Percentiles rank a stretch among this genome's conserved stretches.
These are phyloP conservation scores for Morella rubra DNA, from an alignment of 306 rosid genomes.

Conservation along the genomic window DNA sequence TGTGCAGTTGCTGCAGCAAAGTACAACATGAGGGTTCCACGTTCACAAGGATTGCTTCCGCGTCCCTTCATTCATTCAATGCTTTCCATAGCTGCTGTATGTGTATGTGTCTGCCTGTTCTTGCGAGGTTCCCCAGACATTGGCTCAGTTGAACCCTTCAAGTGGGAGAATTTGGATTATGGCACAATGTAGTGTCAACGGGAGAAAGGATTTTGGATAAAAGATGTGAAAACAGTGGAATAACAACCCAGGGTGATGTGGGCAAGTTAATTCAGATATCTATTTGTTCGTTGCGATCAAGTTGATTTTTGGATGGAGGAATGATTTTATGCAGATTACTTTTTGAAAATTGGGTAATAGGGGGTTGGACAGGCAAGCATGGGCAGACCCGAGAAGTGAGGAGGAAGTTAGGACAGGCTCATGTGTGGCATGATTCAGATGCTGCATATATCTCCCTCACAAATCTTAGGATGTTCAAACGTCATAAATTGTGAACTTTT, in stretches of 20 bases:
- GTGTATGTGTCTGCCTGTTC: conserved; percentile 88
- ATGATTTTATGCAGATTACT: neutral
- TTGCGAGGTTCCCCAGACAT: conserved; percentile 69
- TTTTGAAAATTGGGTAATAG: neutral
- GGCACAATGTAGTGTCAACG: conserved; percentile 56
- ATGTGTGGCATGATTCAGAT: conserved; percentile 3
- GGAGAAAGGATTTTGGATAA: conserved; percentile 22
- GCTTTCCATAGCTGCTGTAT: conserved; percentile 88
- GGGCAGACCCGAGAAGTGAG: conserved; percentile 2
- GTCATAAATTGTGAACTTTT: conserved; percentile 18
- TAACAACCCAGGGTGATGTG: neutral
- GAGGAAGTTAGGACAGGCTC: neutral
- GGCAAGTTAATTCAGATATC: conserved; percentile 10
- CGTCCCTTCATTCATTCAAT: conserved; percentile 76
- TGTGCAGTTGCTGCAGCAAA: conserved; percentile 54
- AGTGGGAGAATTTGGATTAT: conserved; percentile 73
- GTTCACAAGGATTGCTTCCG: conserved; percentile 61
- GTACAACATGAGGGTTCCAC: conserved; percentile 50
- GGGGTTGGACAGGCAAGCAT: neutral
- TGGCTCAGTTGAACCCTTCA: conserved; percentile 73
- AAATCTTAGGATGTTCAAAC: conserved; percentile 17
- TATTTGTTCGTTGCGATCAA: neutral
- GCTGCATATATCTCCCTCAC: conserved; percentile 5
- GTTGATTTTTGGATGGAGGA: neutral
- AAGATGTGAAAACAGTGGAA: conserved; percentile 19